phyloP scores from a whole-genome alignment of 1,284 basidiomycete genomes.

The Afroboletus lepidellus region DNA sequence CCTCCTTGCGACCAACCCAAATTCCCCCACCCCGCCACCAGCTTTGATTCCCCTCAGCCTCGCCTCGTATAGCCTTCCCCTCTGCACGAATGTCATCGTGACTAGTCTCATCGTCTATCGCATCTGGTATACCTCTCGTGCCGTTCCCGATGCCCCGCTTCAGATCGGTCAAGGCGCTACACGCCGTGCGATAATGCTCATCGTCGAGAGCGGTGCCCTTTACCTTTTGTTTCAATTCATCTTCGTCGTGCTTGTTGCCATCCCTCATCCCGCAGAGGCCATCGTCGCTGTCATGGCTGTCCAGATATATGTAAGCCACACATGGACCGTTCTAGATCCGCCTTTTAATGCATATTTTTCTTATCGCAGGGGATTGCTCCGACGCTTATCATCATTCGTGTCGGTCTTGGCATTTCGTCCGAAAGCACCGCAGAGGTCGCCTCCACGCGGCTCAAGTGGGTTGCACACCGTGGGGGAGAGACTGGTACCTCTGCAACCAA shows the following conservation, averaged over 20 bases:
- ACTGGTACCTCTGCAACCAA: constrained; percentile 15
- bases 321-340: background rate
- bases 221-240: constrained; percentile 41
- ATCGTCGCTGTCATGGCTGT: constrained; percentile 38
- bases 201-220: constrained; percentile 42
- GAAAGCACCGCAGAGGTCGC: constrained; percentile 20
- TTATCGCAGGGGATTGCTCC: constrained; percentile 30
- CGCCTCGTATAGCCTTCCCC: constrained; percentile 37
- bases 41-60: constrained; percentile 32
- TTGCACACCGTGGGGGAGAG: constrained; percentile 8
- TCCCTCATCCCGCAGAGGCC: constrained; percentile 35
- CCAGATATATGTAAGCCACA: constrained; percentile 39
- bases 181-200: constrained; percentile 31
- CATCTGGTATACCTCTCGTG: constrained; percentile 33
- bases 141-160: constrained; percentile 4
- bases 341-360: background rate
- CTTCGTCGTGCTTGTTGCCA: constrained; percentile 39
- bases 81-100: constrained; percentile 40
- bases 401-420: constrained; percentile 30
- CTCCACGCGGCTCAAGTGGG: constrained; percentile 29
- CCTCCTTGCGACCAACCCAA: constrained; percentile 24
- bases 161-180: constrained; percentile 13
- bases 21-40: constrained; percentile 29
- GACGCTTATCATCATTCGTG: constrained; percentile 35
- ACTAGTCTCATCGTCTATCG: constrained; percentile 40